These are phyloP conservation scores for Colletotrichum chrysophilum DNA, from an alignment of 2,329 filamentous ascomycete genomes.

Conservation along the genomic window DNA sequence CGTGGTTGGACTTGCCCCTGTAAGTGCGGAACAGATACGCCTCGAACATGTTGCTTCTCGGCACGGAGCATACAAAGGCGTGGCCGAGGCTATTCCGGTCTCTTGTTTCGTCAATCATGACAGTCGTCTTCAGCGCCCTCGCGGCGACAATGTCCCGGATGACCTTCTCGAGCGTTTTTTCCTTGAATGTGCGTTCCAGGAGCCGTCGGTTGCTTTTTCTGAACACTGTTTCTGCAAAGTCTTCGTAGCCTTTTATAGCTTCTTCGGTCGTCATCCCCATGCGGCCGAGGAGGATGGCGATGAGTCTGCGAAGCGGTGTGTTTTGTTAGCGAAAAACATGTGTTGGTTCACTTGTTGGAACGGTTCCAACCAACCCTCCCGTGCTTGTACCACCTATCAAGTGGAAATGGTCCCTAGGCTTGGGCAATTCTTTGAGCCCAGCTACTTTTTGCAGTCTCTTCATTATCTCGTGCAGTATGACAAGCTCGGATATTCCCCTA, in stretches of 20 bases:
- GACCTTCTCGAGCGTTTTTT: constrained; percentile 33
- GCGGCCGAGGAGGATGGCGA: constrained; percentile 52
- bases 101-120: constrained; percentile 24
- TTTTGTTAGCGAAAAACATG: not conserved
- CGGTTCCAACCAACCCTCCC: constrained; percentile 24
- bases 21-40: constrained; percentile 25
- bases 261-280: constrained; percentile 48
- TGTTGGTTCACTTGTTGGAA: not conserved
- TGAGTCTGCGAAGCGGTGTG: constrained; percentile 35
- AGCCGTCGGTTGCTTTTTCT: constrained; percentile 26
- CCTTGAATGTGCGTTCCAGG: not conserved
- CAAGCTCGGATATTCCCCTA: constrained; percentile 27
- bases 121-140: constrained; percentile 3
- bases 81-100: constrained; percentile 26
- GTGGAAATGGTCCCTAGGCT: constrained; percentile 31
- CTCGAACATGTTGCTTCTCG: not conserved
- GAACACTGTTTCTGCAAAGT: constrained; percentile 42
- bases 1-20: constrained; percentile 21
- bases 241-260: constrained; percentile 44
- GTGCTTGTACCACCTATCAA: constrained; percentile 36
- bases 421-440: constrained; percentile 22
- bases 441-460: constrained; percentile 16
- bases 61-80: constrained; percentile 31
- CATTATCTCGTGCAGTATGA: constrained; percentile 31
- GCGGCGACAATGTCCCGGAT: constrained; percentile 27